Percentiles rank a stretch among this genome's conserved stretches.
phyloP scores from a whole-genome alignment of 208 protist genomes.

The Trypanosoma avium region DNA sequence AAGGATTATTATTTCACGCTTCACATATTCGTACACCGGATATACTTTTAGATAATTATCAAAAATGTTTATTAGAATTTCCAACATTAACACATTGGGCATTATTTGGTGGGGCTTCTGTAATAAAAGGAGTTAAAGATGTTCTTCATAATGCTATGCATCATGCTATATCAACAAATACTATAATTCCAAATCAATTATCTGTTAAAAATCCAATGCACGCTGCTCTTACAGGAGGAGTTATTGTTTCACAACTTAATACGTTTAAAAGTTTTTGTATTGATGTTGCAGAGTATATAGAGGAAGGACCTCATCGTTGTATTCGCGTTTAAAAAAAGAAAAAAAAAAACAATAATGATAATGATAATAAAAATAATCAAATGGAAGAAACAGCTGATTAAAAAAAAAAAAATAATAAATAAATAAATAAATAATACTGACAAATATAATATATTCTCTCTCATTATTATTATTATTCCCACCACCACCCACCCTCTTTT shows the following conservation, averaged over 20 bases:
- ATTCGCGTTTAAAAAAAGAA: constrained; percentile 56
- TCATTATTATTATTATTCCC: too few relatives aligned
- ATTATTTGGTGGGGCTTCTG: constrained; percentile 38
- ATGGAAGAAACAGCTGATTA: too few relatives aligned
- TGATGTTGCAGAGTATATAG: constrained; percentile 52
- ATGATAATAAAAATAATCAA: background rate
- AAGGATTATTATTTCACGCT: constrained; percentile 19
- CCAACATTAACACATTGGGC: constrained; percentile 36
- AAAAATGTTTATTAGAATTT: constrained; percentile 26
- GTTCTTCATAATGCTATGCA: constrained; percentile 28
- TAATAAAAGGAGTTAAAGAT: constrained; percentile 9
- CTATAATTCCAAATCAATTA: constrained; percentile 23
- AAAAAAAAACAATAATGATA: background rate
- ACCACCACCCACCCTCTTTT: too few relatives aligned
- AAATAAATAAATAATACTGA: too few relatives aligned
- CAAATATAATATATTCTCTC: too few relatives aligned
- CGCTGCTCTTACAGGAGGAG: constrained; percentile 54
- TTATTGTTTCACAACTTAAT: constrained; percentile 72
- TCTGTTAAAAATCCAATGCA: constrained; percentile 34
- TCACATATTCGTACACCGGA: constrained; percentile 13
- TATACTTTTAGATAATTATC: constrained; percentile 12
- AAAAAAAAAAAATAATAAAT: too few relatives aligned
- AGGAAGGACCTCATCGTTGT: constrained; percentile 74
- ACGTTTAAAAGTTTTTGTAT: constrained; percentile 82
- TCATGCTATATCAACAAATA: constrained; percentile 22